phyloP scores from a whole-genome alignment of 768 basidiomycete species.

The Trametes villosa region DNA sequence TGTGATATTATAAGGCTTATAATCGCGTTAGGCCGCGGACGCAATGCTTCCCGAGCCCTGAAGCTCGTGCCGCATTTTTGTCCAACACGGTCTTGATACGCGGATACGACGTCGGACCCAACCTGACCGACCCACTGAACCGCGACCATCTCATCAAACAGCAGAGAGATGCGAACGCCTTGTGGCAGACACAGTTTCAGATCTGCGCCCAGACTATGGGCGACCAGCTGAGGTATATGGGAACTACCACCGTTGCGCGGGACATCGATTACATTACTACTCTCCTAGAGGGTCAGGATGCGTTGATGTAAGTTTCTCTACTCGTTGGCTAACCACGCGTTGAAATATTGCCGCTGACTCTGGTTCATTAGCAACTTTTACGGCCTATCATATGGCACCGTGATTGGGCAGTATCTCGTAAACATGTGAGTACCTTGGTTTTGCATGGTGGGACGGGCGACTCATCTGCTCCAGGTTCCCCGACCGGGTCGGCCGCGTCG shows the following conservation, averaged over 20 bases:
- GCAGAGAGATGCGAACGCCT: conserved; percentile 30
- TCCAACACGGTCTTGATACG: conserved; percentile 33
- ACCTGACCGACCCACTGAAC: conserved; percentile 30
- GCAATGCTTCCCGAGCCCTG: conserved; percentile 33
- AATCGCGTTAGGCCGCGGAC: conserved; percentile 30
- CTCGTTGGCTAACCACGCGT: no score
- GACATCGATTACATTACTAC: conserved; percentile 37
- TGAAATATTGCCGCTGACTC: neutral
- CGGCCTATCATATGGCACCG: conserved; percentile 39
- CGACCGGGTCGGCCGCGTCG: conserved; percentile 35
- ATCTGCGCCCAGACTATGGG: conserved; percentile 36
- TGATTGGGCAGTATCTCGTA: conserved; percentile 38
- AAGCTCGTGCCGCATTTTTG: conserved; percentile 29
- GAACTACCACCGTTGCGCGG: conserved; percentile 38
- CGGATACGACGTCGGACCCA: conserved; percentile 32
- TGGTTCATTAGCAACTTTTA: conserved; percentile 30
- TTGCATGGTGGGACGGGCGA: neutral
- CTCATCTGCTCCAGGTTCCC: conserved; percentile 32
- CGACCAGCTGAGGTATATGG: conserved; percentile 35
- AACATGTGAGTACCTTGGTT: conserved; percentile 35
- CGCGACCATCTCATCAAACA: conserved; percentile 26
- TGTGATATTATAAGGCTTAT: neutral
- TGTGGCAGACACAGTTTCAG: conserved; percentile 30
- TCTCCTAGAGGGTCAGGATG: conserved; percentile 33
- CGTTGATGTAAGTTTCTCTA: conserved; percentile 29